Percentiles rank a stretch among this genome's conserved stretches.
phyloP scores from a whole-genome alignment of 768 basidiomycete species.

The Glaciozyma martinii region DNA sequence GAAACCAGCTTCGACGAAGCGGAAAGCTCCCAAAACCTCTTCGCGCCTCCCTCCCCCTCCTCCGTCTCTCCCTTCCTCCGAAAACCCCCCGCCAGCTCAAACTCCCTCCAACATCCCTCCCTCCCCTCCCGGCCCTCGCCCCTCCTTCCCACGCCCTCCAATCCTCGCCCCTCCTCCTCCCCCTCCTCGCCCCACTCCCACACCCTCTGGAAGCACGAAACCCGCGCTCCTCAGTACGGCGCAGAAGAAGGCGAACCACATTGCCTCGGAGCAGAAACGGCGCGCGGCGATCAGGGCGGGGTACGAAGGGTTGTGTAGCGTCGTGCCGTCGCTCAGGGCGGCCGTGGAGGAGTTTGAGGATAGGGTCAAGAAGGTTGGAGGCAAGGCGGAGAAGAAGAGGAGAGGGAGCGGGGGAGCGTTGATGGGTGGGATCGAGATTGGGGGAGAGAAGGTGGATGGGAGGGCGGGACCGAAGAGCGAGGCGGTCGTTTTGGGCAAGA shows the following conservation, averaged over 20 bases:
- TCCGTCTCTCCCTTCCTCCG: background rate
- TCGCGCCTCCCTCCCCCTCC: background rate
- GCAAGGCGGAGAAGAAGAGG: background rate
- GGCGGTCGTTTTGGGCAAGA: slow-evolving; percentile 77
- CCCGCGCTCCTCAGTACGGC: slow-evolving; percentile 19
- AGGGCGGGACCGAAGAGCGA: slow-evolving; percentile 83
- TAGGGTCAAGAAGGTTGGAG: slow-evolving; percentile 28
- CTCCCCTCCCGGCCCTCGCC: background rate
- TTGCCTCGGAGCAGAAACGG: slow-evolving; percentile 87
- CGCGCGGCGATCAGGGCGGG: slow-evolving; percentile 81
- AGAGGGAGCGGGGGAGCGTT: slow-evolving; percentile 39
- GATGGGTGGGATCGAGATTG: slow-evolving; percentile 40
- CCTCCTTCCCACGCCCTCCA: background rate
- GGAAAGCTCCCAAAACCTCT: background rate
- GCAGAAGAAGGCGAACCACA: slow-evolving; percentile 45
- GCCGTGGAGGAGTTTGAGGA: slow-evolving; percentile 72
- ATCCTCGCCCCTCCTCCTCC: slow-evolving; percentile 4
- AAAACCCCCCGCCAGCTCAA: slow-evolving; percentile 4
- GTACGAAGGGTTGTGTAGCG: slow-evolving; percentile 77
- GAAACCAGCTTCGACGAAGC: no score
- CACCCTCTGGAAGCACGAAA: background rate
- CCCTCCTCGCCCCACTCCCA: background rate
- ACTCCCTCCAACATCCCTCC: background rate
- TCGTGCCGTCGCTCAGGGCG: slow-evolving; percentile 69
- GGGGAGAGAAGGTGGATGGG: slow-evolving; percentile 63